A percentile compares a stretch with the other conserved stretches of the same genome.
Evolutionary conservation across 1,284 basidiomycete genomes (phyloP).

Genomic region (Kwoniella shivajii): DNA sequence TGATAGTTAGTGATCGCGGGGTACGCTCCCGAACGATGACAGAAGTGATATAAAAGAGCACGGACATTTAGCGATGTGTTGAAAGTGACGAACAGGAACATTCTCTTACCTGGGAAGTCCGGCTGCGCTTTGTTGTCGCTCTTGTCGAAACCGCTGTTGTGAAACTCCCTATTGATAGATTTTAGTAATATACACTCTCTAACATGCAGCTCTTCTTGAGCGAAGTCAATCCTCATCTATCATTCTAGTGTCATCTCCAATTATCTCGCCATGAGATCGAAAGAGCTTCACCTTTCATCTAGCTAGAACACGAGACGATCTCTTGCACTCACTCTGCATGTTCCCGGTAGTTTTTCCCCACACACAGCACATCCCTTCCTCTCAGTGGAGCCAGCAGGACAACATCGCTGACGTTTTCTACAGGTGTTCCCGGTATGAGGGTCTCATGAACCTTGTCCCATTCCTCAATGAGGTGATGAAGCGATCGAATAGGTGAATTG

Average conservation of each 20-base stretch:
- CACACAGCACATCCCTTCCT: conserved; percentile 39
- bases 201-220: too few relatives aligned
- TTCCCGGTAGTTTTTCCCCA: conserved; percentile 44
- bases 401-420: conserved; percentile 27
- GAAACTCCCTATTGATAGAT: conserved; percentile 31
- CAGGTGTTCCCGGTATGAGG: conserved; percentile 19
- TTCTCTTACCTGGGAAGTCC: conserved; percentile 27
- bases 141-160: conserved; percentile 38
- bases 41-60: too few relatives aligned
- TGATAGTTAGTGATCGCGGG: not conserved
- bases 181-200: not conserved
- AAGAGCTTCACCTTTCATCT: too few relatives aligned
- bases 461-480: conserved; percentile 32
- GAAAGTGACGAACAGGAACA: too few relatives aligned
- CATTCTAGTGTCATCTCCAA: too few relatives aligned
- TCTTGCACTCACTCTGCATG: conserved; percentile 34
- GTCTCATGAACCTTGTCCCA: conserved; percentile 25
- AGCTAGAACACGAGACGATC: too few relatives aligned
- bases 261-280: too few relatives aligned
- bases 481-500: conserved; percentile 20
- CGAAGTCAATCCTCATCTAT: too few relatives aligned
- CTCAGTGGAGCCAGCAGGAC: conserved; percentile 34
- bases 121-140: conserved; percentile 41
- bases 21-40: too few relatives aligned
- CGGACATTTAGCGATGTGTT: too few relatives aligned